These are phyloP conservation scores for Oidiodendron maius DNA, from an alignment of 495 filamentous ascomycete species.

Conservation along the genomic window DNA sequence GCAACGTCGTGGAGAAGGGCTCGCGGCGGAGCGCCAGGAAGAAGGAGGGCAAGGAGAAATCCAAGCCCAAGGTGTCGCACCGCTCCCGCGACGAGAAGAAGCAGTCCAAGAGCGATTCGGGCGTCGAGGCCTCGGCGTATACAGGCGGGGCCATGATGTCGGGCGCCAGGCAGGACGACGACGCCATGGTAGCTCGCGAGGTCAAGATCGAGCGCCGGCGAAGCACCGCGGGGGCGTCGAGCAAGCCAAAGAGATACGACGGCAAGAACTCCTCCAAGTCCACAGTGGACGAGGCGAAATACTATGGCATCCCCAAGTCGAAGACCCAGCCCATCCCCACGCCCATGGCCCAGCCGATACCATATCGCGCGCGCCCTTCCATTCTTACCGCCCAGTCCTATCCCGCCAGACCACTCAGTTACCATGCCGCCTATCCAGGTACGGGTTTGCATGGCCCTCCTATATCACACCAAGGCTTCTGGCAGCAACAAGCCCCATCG, in stretches of 20 bases:
- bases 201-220: constrained; percentile 7
- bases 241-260: constrained; percentile 13
- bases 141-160: not conserved
- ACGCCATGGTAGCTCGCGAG: not conserved
- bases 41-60: constrained; percentile 6
- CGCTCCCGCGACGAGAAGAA: constrained; percentile 2
- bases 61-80: constrained; percentile 13
- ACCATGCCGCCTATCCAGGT: constrained; percentile 8
- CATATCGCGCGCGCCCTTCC: constrained; percentile 13
- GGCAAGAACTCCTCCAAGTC: constrained; percentile 4
- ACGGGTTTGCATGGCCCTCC: constrained; percentile 10
- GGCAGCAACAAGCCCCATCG: constrained; percentile 12
- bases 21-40: constrained; percentile 28
- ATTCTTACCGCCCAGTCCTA: constrained; percentile 12
- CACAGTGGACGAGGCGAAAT: constrained; percentile 6
- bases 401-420: constrained; percentile 13
- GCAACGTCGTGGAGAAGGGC: constrained; percentile 30
- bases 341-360: constrained; percentile 10
- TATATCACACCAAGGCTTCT: constrained; percentile 14
- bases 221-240: constrained; percentile 11
- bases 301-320: constrained; percentile 16
- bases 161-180: not conserved
- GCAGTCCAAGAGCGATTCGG: constrained; percentile 1
- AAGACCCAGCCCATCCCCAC: not conserved
- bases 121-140: not conserved